Evolutionary conservation across 371 early-diverging fungal species (phyloP), one percentile per base, ranked within the genome.

Genomic region (Apophysomyces variabilis): DNA sequence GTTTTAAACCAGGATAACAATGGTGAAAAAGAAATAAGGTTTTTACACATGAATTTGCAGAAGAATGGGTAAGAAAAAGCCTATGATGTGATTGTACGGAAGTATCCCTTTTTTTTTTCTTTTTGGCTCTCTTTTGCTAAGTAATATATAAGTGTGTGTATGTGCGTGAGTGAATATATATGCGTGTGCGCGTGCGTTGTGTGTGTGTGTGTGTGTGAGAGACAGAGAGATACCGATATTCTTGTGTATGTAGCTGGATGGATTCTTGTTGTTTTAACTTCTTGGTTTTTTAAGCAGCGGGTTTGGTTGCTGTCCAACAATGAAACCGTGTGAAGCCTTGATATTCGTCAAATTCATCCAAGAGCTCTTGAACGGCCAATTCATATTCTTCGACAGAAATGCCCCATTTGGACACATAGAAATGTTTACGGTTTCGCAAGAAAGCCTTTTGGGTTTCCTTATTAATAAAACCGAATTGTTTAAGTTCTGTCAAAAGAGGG

Each of bases 391-490:
- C 75, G 12, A 72, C 45, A 7, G 80, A 60, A 12, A 83, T 76
- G 13, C 78, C 75, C 83, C 83, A 83, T 56, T 76, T 72, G 6
- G 62, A 54, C 0, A 73, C 68, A 60, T 76, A 73, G 12, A 66
- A 68, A 11, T 50, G 44, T 61, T 76, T 78, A 36, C 71, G 75
- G 61, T 75, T 78, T 39, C 70, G 67, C 26, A 83, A 63, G 12
- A 63, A 65, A 1, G 78, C 68, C 36, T 78, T 78, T 62, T 83
- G 76, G 5, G 77, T 72, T 58, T 83, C 80, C 65, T 80, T 79
- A 57, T 83, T 83, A 61, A 83, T 83, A 35, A 83, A 83, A 2
- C 83, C 79, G 71, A 67, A 82, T 45, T 82, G 79, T 37, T 79
- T 82, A 14, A 77, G 66, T 66, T 82, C 79, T 75, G 57, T 59